Evolutionary conservation across 2,329 filamentous ascomycete genomes (phyloP).

Genomic region (Zarea fungicola): DNA sequence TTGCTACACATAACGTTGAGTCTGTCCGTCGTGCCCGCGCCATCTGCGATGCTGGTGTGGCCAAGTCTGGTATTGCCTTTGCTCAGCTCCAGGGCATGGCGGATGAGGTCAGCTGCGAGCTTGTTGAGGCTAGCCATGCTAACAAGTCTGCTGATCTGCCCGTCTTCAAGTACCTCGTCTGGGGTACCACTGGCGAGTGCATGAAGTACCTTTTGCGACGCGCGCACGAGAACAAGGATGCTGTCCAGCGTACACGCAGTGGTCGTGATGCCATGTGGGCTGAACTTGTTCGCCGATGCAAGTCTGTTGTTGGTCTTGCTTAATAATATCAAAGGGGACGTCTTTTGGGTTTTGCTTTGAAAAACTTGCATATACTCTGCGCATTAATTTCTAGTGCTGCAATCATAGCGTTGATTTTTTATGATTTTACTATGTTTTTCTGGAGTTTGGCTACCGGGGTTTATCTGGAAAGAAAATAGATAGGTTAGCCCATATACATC

Average conservation of each 20-base stretch:
- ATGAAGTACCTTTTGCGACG: slow-evolving; percentile 69
- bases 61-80: slow-evolving; percentile 35
- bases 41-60: slow-evolving; percentile 41
- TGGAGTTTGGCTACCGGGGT: slow-evolving; percentile 5
- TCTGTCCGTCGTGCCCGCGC: slow-evolving; percentile 57
- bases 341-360: not conserved
- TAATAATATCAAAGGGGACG: slow-evolving; percentile 19
- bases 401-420: slow-evolving; percentile 16
- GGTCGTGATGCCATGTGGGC: slow-evolving; percentile 58
- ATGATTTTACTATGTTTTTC: slow-evolving; percentile 3
- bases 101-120: slow-evolving; percentile 75
- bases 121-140: slow-evolving; percentile 35
- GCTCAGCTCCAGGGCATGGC: slow-evolving; percentile 92
- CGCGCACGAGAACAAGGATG: slow-evolving; percentile 67
- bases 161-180: slow-evolving; percentile 66
- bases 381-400: slow-evolving; percentile 4
- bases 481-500: slow-evolving; percentile 9
- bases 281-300: slow-evolving; percentile 55
- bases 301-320: slow-evolving; percentile 34
- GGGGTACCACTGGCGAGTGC: slow-evolving; percentile 72
- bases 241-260: slow-evolving; percentile 56
- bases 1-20: slow-evolving; percentile 78
- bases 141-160: slow-evolving; percentile 37
- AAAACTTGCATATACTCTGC: slow-evolving; percentile 8
- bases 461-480: slow-evolving; percentile 10